phyloP scores from a whole-genome alignment of 257 asterid genomes.

The Penstemon davidsonii region DNA sequence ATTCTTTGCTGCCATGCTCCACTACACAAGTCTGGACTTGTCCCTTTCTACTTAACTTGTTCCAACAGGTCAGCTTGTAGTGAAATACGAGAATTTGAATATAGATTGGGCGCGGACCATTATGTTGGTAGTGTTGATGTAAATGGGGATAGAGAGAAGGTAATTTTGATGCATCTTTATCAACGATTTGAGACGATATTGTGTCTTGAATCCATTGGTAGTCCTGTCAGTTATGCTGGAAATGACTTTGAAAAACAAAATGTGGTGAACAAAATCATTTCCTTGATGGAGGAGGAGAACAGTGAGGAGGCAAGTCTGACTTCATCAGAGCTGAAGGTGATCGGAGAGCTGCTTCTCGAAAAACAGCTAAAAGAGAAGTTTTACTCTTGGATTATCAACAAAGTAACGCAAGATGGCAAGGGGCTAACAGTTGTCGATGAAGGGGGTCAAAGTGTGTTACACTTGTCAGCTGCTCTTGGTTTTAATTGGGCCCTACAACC shows the following conservation, averaged over 20 bases:
- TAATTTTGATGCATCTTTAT: conserved; percentile 37
- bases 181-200: conserved; percentile 47
- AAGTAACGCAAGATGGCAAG: conserved; percentile 58
- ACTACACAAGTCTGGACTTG: conserved; percentile 58
- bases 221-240: conserved; percentile 26
- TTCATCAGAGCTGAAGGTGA: conserved; percentile 38
- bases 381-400: conserved; percentile 69
- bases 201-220: conserved; percentile 23
- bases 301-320: conserved; percentile 36
- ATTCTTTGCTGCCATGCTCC: conserved; percentile 67
- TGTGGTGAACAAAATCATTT: conserved; percentile 37
- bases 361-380: conserved; percentile 63
- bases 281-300: conserved; percentile 63
- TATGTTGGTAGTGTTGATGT: conserved; percentile 28
- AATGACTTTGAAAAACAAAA: conserved; percentile 31
- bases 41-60: conserved; percentile 67
- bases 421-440: conserved; percentile 59
- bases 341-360: conserved; percentile 52
- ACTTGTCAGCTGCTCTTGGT: conserved; percentile 96
- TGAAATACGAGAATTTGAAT: conserved; percentile 80
- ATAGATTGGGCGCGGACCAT: conserved; percentile 40
- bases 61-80: conserved; percentile 82
- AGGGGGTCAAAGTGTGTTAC: conserved; percentile 86
- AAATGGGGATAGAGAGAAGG: conserved; percentile 31
- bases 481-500: conserved; percentile 87